Evolutionary conservation across 805 yeast genomes (phyloP), one percentile per base, ranked within the genome.

Genomic region (Monosporozyma yasuniensis): DNA sequence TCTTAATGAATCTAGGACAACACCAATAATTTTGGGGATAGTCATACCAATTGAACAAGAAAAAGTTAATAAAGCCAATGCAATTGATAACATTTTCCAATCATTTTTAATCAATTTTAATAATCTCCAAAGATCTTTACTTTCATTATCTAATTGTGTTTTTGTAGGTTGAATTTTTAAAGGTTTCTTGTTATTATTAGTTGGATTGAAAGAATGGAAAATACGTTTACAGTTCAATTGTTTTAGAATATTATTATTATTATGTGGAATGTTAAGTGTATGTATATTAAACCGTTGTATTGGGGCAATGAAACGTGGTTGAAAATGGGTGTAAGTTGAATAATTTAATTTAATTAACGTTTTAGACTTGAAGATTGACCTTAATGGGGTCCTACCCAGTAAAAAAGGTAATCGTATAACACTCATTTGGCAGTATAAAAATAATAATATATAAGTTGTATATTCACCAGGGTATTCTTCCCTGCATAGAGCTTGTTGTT

Each of bases 1-100:
- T 30, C 51, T 53, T 1, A 78, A 68, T 4, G 79, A 74, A 59
- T 78, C 83, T 19, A 78, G 59, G 2, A 78, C 75, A 43, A 73
- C 61, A 44, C 83, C 83, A n/a, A 79, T 78, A 6, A 79, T 72
- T 52, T 74, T 77, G 1, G 83, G 83, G 50, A 77, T 66, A 3
- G 74, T 63, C 79, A 78, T 76, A 22, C 77, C 73, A 42, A 77
- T 74, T 4, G 68, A 59, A 32, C 79, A 78, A 21, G 80, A 74
- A 5, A 74, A 53, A 2, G 77, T 64, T 30, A 78, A 61, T n/a
- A 78, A 61, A 0, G 68, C 43, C 3, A 78, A 63, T 0, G 81
- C 80, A 1, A 69, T 48, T 0, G 67, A 52, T 43, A 78, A 67
- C 11, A 78, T 50, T 51, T 70, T 73, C 57, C 73, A 56, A 57